phyloP scores from a whole-genome alignment of 495 filamentous ascomycete genomes.

The Xylaria grammica region DNA sequence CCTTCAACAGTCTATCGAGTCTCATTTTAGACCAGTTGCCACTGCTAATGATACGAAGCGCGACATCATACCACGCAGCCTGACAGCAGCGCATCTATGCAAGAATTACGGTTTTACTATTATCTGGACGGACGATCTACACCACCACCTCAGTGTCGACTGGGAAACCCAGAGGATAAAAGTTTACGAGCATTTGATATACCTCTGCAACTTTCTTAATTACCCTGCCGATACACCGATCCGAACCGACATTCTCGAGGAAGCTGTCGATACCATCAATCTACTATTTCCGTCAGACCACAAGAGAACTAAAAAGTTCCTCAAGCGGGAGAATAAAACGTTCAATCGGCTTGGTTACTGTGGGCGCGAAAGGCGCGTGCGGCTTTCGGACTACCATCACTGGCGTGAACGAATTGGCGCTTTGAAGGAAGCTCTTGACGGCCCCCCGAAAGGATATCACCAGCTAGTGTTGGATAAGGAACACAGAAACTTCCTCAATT shows the following conservation, averaged over 20 bases:
- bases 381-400: not conserved
- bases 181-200: constrained; percentile 7
- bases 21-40: not conserved
- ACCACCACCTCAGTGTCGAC: not conserved
- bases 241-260: not conserved
- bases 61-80: not conserved
- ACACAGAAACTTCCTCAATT: not conserved
- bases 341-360: not conserved
- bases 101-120: not conserved
- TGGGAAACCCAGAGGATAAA: not conserved
- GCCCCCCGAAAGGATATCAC: not conserved
- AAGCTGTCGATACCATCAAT: constrained; percentile 3
- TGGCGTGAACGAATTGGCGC: not conserved
- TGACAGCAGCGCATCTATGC: not conserved
- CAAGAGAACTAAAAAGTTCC: constrained; percentile 3
- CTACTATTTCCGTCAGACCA: not conserved
- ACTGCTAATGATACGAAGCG: constrained; percentile 1
- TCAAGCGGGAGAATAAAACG: not conserved
- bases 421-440: constrained; percentile 5
- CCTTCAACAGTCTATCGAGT: not conserved
- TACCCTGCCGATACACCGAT: not conserved
- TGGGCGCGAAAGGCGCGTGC: not conserved
- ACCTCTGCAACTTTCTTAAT: not conserved
- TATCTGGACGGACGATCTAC: not conserved
- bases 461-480: not conserved